Percentiles rank a stretch among this genome's conserved stretches.
phyloP scores from a whole-genome alignment of 2,329 filamentous ascomycete genomes.

The Fulvia fulva region DNA sequence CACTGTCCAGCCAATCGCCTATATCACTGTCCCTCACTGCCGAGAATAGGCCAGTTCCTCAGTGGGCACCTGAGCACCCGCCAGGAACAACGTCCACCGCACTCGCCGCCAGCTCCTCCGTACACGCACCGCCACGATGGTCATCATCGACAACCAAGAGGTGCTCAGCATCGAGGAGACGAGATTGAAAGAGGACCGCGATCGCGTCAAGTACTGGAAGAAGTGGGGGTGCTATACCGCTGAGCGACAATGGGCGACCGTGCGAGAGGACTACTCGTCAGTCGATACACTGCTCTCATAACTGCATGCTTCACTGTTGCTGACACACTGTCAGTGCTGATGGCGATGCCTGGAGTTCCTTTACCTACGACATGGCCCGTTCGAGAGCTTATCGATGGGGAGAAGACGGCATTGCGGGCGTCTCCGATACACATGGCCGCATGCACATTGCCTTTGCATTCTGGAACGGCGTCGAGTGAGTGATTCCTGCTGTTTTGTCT shows the following conservation, averaged over 20 bases:
- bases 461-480: slow-evolving; percentile 95
- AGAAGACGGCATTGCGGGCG: slow-evolving; percentile 93
- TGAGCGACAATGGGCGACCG: slow-evolving; percentile 93
- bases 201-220: slow-evolving; percentile 92
- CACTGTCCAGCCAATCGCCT: background rate
- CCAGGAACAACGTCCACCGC: background rate
- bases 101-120: background rate
- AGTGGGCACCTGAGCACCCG: background rate
- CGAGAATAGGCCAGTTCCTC: background rate
- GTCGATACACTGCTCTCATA: slow-evolving; percentile 27
- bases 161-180: slow-evolving; percentile 88
- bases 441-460: slow-evolving; percentile 95
- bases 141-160: slow-evolving; percentile 82
- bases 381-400: slow-evolving; percentile 91
- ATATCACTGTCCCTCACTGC: background rate
- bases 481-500: slow-evolving; percentile 10
- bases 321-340: slow-evolving; percentile 54
- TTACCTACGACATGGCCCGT: slow-evolving; percentile 86
- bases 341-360: slow-evolving; percentile 96
- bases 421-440: slow-evolving; percentile 85
- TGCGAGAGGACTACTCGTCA: slow-evolving; percentile 68
- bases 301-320: background rate
- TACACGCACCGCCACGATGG: slow-evolving; percentile 56
- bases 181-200: slow-evolving; percentile 78
- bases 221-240: slow-evolving; percentile 94